A percentile compares a stretch with the other conserved stretches of the same genome.
phyloP scores from a whole-genome alignment of 768 basidiomycete species.

The Lactarius psammicola region DNA sequence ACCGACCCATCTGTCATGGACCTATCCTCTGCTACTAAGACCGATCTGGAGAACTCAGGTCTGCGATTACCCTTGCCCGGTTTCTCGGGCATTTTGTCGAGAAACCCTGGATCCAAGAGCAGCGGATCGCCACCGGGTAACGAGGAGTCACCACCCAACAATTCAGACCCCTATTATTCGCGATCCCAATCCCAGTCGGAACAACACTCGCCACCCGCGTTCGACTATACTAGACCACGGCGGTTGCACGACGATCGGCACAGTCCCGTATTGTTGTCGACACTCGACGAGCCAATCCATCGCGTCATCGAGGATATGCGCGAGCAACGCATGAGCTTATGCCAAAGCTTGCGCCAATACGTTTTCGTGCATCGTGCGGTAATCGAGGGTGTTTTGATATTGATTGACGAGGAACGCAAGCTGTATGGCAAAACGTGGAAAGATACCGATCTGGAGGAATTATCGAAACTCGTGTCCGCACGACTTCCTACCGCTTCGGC shows the following conservation, averaged over 20 bases:
- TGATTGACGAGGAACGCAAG: slow-evolving; percentile 70
- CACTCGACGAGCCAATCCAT: slow-evolving; percentile 73
- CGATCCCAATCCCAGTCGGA: slow-evolving; percentile 22
- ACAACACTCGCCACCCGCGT: slow-evolving; percentile 29
- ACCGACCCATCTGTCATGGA: slow-evolving; percentile 29
- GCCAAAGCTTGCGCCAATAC: slow-evolving; percentile 92
- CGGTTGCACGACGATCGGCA: slow-evolving; percentile 47
- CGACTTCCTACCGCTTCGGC: slow-evolving; percentile 12
- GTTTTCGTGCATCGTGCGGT: slow-evolving; percentile 89
- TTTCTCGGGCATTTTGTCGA: not conserved
- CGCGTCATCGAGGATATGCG: slow-evolving; percentile 90
- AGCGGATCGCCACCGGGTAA: slow-evolving; percentile 19
- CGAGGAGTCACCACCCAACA: slow-evolving; percentile 18
- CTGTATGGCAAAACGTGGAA: slow-evolving; percentile 32
- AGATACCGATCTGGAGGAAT: slow-evolving; percentile 24
- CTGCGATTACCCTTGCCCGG: slow-evolving; percentile 5
- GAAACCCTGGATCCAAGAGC: slow-evolving; percentile 11
- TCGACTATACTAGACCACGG: slow-evolving; percentile 65
- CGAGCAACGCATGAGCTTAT: slow-evolving; percentile 94
- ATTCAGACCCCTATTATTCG: slow-evolving; percentile 20
- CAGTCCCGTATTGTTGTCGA: slow-evolving; percentile 59
- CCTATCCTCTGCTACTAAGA: slow-evolving; percentile 13
- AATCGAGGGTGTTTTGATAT: slow-evolving; percentile 74
- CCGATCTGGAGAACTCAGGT: slow-evolving; percentile 11
- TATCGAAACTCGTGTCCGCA: slow-evolving; percentile 30